Base-by-base conservation (phyloP, 2,329 filamentous ascomycete genomes). In the Zymoseptoria crescenta region DNA sequence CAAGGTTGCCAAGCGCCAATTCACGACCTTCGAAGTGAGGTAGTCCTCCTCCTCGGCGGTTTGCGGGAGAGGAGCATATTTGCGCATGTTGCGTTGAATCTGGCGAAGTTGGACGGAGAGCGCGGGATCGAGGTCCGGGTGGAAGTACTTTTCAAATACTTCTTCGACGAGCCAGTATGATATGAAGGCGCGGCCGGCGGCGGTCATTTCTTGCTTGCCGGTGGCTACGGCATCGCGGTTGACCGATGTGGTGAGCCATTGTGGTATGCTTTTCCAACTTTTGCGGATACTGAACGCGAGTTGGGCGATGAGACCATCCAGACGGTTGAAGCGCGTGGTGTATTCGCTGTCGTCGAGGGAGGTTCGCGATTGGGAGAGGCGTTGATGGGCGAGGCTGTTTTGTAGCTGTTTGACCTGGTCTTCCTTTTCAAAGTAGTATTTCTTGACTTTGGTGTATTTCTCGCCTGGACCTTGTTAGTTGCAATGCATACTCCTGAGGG, bases 401-500 rank as follows among this genome's bases (percentile, higher is more conserved):
- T 99, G 94, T 19, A 99, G 81, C 68, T 94, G 88, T 73, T 96
- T 93, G 24, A 97, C 89, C 74, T 96, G 92, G 19, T 86, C 82
- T 65, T 87, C 88, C 68, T 96, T 87, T 64, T 97, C 94, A 73
- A 97, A 97, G 73, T 96, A 99, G 68, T 96, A 89, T 58, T 91
- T 87, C 79, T 99, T 99, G 59, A 99, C 93, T 72, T 96, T 96
- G 74, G 95, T 95, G 74, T 99, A 99, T 77, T 99, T 99, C 66
- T 85, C 85, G 70, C 94, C 92, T 96, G 56, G 60, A 60, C n/a
- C 28, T 29, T 24, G 59, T 68, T 41, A 68, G 64, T 52, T 52
- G 29, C 9, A 41, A 28, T 27, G 27, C 8, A 50, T 53, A 58
- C 24, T 52, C 20, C 64, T 19, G n/a, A 16, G 28, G 28, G 29